Base-by-base conservation (phyloP, 768 basidiomycete genomes). In the Termitomyces sp. region DNA sequence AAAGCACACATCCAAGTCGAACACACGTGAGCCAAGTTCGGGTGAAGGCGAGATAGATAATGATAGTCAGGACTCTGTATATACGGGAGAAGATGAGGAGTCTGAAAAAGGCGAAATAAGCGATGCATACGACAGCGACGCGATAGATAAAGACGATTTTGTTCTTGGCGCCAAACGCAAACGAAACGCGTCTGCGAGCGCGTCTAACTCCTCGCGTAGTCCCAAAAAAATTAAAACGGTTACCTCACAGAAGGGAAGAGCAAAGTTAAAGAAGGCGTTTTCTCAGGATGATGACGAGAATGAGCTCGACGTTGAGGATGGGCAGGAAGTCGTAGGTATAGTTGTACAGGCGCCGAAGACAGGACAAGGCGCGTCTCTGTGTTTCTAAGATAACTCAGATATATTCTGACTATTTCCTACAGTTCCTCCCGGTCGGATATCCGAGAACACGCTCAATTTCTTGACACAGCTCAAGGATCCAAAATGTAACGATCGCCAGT, bases 351-450 rank as follows among this genome's bases (percentile, higher is more conserved):
- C 93, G 13, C 93, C 93, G 0, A 92, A 79, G 64, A 85, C 85
- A 0, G 94, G 94, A n/a, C 81, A 81, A 74, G 91, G 91, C 89
- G 56, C 48, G 79, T 72, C 3, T 14, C 33, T 63, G 20, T 23
- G 49, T 35, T 62, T 49, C 32, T 20, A 0, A 12, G 6, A 14
- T 14, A 18, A 16, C 26, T n/a, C 4, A 8, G 5, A 32, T 35
- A 5, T 28, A 16, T 58, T 3, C 30, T 49, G 20, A 41, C 40
- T 40, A 23, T 28, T 14, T 26, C 2, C 12, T 5, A 3, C 36
- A 91, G 94, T 93, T 0, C 88, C 93, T 0, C 82, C 92, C 12
- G 95, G 94, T 10, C 85, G 86, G 70, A 84, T 97, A 67, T 95
- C 94, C 2, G 79, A 86, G 65, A 95, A 97, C 63, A 92, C 89